Base-by-base conservation (phyloP, 176 grass and related monocot species). In the Microstegium vimineum region DNA sequence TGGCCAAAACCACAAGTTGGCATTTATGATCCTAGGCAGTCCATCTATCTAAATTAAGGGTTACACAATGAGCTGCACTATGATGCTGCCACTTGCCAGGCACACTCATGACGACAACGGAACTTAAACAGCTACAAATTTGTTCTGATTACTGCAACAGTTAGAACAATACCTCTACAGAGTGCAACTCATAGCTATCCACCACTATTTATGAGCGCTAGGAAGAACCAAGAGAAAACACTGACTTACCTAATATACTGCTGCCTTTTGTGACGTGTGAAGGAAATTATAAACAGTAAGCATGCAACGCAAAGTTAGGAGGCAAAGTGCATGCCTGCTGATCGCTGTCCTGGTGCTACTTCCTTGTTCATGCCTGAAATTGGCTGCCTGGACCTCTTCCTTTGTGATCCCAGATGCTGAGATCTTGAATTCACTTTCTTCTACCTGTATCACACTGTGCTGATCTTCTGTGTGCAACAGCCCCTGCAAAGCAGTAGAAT, bases 241-340 rank as follows among this genome's bases (percentile, higher is more conserved):
- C 73, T 67, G 0, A 83, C 88, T 83, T 30, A 83, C 67, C 79
- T 79, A 69, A 68, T 83, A 82, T 45, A 49, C 2, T 68, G 49
- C 51, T 15, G 35, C 66, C 61, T 68, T 83, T 79, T 78, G 46
- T 3, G 65, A 80, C 22, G 30, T n/a, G 77, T 72, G 81, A 76
- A 81, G 69, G 62, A 91, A 87, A 76, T 47, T 84, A 91, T 84
- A 87, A 81, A 87, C 79, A 77, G 71, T 81, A 87, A 81, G 72
- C 71, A 85, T 91, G 81, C 76, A 87, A 80, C 59, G 17, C 71
- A 91, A 91, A 81, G 57, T 84, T 62, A 87, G 65, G 76, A 84
- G 82, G 65, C 71, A 81, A 86, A 89, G 80, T 71, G 46, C 76
- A 89, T 92, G 87, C 90, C 90, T 89, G 83, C 80, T 73, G 59